phyloP scores from a whole-genome alignment of 192 early-diverging fungal genomes.

The Radiomyces spectabilis region DNA sequence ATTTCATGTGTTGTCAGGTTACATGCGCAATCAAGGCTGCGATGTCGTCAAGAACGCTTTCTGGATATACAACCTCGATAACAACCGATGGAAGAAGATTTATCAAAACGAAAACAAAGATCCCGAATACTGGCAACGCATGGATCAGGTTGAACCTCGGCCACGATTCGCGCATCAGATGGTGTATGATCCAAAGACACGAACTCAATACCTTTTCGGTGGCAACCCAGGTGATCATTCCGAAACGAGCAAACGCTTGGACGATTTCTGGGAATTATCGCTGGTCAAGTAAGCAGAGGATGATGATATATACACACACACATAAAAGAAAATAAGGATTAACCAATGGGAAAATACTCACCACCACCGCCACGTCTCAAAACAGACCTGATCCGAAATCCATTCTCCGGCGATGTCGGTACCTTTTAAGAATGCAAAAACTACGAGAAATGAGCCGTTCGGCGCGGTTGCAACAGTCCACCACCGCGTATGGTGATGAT shows the following conservation, averaged over 20 bases:
- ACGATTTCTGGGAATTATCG: conserved; percentile 79
- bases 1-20: conserved; percentile 76
- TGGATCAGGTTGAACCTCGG: conserved; percentile 47
- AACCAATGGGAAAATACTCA: too few relatives aligned
- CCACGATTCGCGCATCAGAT: conserved; percentile 92
- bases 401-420: conserved; percentile 66
- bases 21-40: conserved; percentile 51
- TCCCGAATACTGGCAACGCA: conserved; percentile 8
- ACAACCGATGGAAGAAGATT: conserved; percentile 51
- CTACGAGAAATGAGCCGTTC: conserved; percentile 66
- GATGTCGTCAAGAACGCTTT: conserved; percentile 68
- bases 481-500: too few relatives aligned
- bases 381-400: conserved; percentile 51
- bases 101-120: conserved; percentile 53
- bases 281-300: conserved; percentile 47
- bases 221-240: conserved; percentile 78
- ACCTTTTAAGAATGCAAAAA: conserved; percentile 70
- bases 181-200: conserved; percentile 68
- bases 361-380: too few relatives aligned
- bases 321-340: background rate
- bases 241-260: conserved; percentile 54
- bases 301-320: too few relatives aligned
- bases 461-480: too few relatives aligned
- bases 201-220: conserved; percentile 86
- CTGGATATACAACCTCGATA: conserved; percentile 63